Conservation (phyloP, 352 stramenopile species). For the Saprolegnia diclina region DNA sequence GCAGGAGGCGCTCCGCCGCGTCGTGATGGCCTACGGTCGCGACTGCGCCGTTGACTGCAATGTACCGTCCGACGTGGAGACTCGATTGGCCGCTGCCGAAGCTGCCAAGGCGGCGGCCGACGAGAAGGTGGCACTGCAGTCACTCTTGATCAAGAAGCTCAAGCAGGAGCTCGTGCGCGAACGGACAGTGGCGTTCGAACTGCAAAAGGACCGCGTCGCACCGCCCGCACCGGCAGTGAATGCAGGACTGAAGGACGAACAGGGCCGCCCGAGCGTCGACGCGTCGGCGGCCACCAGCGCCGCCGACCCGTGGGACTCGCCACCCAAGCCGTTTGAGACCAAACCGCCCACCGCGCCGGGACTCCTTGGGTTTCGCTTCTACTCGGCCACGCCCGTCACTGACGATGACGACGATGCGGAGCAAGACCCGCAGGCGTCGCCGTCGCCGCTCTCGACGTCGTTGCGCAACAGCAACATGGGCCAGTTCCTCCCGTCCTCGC, state of each 20-base stretch:
- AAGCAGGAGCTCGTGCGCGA: constrained; percentile 11
- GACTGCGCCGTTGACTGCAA: background rate
- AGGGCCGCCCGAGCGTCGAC: background rate
- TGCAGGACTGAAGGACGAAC: background rate
- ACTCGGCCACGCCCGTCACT: constrained; percentile 2
- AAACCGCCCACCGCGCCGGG: background rate
- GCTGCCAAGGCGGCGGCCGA: background rate
- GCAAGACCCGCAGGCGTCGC: constrained; percentile 49
- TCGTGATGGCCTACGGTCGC: constrained; percentile 1
- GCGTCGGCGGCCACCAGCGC: background rate
- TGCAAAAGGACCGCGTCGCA: constrained; percentile 11
- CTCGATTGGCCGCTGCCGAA: background rate
- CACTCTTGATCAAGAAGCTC: constrained; percentile 8
- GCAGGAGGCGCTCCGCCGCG: background rate
- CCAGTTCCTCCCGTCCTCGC: constrained; percentile 67
- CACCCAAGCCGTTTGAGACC: background rate
- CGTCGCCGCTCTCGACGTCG: constrained; percentile 44
- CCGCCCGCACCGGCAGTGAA: background rate
- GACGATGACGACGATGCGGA: constrained; percentile 32
- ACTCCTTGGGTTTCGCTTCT: background rate
- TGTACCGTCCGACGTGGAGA: background rate
- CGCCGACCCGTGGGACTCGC: background rate
- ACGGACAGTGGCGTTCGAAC: background rate
- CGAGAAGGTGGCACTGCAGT: background rate
- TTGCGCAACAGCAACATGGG: constrained; percentile 68